phyloP scores from a whole-genome alignment of 306 rosid genomes.

The Cucurbita maxima region DNA sequence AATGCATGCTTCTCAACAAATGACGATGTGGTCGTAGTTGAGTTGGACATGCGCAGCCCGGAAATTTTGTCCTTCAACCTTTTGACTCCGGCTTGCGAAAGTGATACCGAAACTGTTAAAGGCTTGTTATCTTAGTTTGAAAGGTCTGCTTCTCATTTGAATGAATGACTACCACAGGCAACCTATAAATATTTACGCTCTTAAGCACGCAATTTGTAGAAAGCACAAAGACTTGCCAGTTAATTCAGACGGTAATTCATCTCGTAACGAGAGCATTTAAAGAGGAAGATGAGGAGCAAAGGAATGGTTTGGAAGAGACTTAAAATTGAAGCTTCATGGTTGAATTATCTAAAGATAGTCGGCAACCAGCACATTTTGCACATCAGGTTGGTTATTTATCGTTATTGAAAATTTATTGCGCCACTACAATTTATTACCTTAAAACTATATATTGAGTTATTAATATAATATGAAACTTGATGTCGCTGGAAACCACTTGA shows the following conservation, averaged over 20 bases:
- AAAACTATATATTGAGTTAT: not conserved
- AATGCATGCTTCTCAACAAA: not conserved
- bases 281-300: slow-evolving; percentile 23
- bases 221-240: slow-evolving; percentile 43
- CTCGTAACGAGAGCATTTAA: slow-evolving; percentile 17
- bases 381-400: slow-evolving; percentile 43
- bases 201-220: slow-evolving; percentile 50
- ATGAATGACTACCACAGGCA: slow-evolving; percentile 24
- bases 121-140: not conserved
- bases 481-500: not conserved
- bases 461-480: not conserved
- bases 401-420: not conserved
- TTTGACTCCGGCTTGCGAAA: too few species aligned
- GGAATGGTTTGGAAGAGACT: slow-evolving; percentile 21
- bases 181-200: slow-evolving; percentile 28
- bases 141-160: slow-evolving; percentile 17
- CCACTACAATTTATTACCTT: not conserved
- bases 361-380: slow-evolving; percentile 45
- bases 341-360: slow-evolving; percentile 35
- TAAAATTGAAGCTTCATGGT: slow-evolving; percentile 23
- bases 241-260: slow-evolving; percentile 18
- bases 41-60: too few species aligned
- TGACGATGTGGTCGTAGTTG: not conserved
- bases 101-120: slow-evolving; percentile 7
- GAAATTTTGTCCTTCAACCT: too few species aligned